Evolutionary conservation across 23 red algal species (phyloP).

Genomic region (Pyropia haitanensis): DNA sequence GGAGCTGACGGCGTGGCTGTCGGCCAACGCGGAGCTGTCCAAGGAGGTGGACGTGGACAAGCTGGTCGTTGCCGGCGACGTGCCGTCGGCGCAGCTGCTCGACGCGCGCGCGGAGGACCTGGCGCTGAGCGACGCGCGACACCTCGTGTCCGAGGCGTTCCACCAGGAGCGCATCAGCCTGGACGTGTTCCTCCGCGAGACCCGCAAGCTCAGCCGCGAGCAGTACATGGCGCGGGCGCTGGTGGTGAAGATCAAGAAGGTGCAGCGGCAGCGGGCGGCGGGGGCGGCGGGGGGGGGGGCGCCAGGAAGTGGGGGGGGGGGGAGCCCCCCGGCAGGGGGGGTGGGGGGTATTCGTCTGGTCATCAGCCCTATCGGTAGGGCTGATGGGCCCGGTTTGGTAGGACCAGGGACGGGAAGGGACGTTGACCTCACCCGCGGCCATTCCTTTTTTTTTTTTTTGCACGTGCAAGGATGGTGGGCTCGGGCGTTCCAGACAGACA

Average conservation of each 20-base stretch:
- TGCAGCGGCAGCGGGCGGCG: not conserved
- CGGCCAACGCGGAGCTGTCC: not conserved
- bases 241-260: not conserved
- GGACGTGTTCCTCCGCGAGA: constrained; percentile 1
- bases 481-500: no score
- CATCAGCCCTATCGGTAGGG: no score
- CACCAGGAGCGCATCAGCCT: not conserved
- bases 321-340: no score
- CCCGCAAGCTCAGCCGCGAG: constrained; percentile 1
- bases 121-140: constrained; percentile 8
- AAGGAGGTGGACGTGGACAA: constrained; percentile 3
- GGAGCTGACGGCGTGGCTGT: not conserved
- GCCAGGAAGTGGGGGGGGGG: not conserved
- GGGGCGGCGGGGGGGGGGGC: not conserved
- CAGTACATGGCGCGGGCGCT: not conserved
- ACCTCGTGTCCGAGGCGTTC: constrained; percentile 8
- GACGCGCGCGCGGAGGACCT: constrained; percentile 6
- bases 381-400: no score
- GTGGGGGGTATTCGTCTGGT: no score
- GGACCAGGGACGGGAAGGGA: no score
- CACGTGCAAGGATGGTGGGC: no score
- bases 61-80: constrained; percentile 4
- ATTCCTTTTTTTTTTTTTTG: no score
- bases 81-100: constrained; percentile 1
- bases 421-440: no score